Base-by-base conservation (phyloP, 257 asterid species). In the Lithospermum erythrorhizon region DNA sequence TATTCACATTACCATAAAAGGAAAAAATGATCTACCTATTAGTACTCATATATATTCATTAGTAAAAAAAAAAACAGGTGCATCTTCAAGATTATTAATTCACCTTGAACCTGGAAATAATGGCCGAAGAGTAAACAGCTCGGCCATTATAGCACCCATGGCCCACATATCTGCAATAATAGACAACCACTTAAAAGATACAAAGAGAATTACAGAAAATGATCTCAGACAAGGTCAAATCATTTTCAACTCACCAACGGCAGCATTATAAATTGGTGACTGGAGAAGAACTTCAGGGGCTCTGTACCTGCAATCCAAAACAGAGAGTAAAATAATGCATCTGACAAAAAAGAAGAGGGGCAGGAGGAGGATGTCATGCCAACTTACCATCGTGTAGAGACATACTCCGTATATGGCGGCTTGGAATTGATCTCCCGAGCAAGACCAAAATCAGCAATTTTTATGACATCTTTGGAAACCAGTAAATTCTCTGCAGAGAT, bases 141-240 rank as follows among this genome's bases (percentile, higher is more conserved):
- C 98, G 17, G 94, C 89, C 96, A 91, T 91, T 65, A 91, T 88
- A 47, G 98, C 95, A 57, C 96, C 98, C 98, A 91, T 91, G 52
- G 98, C 98, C 96, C 96, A 91, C 93, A 91, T 88, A 72, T 91
- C 98, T 91, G 84, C 47, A 56, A 41, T 17, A 32, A 1, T 21
- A n/a, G 18, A 41, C 10, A 52, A 69, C 20, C 47, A 72, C 20
- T 14, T 53, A 24, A 29, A 37, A 14, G 61, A 11, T 35, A 7
- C 49, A 32, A 24, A 32, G 13, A 49, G 14, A 55, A 22, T 23
- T 55, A 16, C 20, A 21, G 6, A 22, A 47, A 57, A 19, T 45
- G 21, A 69, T 70, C 35, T 62, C 54, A 20, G 57, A 53, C 27
- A 32, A 10, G 21, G 21, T 54, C 22, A 23, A 23, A 63, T 45